A percentile compares a stretch with the other conserved stretches of the same genome.
Evolutionary conservation across 371 early-diverging fungal genomes (phyloP).

Genomic region (Mortierella sp.): DNA sequence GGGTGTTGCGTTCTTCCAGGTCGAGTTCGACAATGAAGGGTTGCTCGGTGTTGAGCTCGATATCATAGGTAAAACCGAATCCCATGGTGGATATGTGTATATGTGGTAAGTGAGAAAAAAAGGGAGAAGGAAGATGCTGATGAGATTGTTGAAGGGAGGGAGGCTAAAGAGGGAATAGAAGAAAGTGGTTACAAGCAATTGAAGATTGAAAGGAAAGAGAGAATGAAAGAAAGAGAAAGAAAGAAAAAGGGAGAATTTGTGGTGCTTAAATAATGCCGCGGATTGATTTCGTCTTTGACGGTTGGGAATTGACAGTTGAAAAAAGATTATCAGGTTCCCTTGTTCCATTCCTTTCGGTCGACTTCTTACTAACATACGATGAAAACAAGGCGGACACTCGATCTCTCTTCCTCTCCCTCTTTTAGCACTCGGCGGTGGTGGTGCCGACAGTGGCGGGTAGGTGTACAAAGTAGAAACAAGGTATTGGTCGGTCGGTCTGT

Average conservation of each 20-base stretch:
- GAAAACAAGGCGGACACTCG: not conserved
- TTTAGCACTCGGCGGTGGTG: too few species aligned
- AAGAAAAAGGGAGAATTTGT: not conserved
- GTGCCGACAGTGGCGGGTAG: too few species aligned
- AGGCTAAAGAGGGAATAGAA: not conserved
- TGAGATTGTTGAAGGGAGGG: not conserved
- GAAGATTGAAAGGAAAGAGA: too few species aligned
- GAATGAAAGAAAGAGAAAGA: slow-evolving; percentile 1
- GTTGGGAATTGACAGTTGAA: not conserved
- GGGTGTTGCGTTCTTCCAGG: slow-evolving; percentile 14
- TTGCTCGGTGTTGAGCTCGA: slow-evolving; percentile 54
- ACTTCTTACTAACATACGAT: not conserved
- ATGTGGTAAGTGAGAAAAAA: not conserved
- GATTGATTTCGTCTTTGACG: not conserved
- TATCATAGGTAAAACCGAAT: slow-evolving; percentile 49
- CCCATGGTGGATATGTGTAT: not conserved
- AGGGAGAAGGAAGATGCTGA: not conserved
- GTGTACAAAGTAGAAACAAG: not conserved
- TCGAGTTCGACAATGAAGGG: slow-evolving; percentile 55
- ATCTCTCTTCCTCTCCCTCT: not conserved
- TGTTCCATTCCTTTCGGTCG: too few species aligned
- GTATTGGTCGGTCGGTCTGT: too few species aligned
- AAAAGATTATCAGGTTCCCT: not conserved
- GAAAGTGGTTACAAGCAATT: too few species aligned
- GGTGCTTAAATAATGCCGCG: slow-evolving; percentile 9